Evolutionary conservation across 768 basidiomycete genomes (phyloP), one percentile per base, ranked within the genome.

Genomic region (Phlebiopsis flavidoalba): DNA sequence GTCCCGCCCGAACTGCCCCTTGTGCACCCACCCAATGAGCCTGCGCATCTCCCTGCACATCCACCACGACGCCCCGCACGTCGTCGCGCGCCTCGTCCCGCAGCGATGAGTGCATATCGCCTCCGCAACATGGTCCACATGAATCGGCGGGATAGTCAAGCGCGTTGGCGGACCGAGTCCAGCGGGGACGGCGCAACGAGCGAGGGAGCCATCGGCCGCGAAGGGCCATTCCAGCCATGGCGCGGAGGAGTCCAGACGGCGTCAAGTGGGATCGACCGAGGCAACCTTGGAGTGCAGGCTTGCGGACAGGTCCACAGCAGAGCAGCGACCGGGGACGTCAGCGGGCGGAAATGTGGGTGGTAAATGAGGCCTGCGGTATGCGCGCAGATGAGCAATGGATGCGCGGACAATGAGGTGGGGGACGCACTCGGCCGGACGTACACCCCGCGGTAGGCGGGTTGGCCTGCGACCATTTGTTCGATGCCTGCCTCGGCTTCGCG

Each of bases 121-220:
- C 66, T 88, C 84, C 2, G 89, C 97, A 49, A 98, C 93, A 63
- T 95, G 93, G 67, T 99, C 97, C 21, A 98, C 94, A 69, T 98
- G 96, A 47, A 98, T 85, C 1, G 97, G 95, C 33, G 90, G 93
- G 58, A 89, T 87, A n/a, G 82, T 80, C n/a, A 54, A 98, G 74
- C 17, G 89, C 86, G 62, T 89, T 89, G 7, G 93, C 90, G 37
- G n/a, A 95, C 74, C 2, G 89, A 86, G 35, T 84, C 78, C 45
- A 89, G 73, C 15, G 83, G 69, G 22, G 83, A 83, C 22, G 76
- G 73, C 59, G 73, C 64, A 63, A 69, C 74, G 63, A 65, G 66
- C 61, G 60, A 70, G 62, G 59, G 58, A 65, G 65, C 72, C 70
- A 55, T 51, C 53, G 64, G 33, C 58, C 70, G 67, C 54, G 72